Evolutionary conservation across 345 rosid genomes (phyloP).

Genomic region (Bruguiera gymnorhiza): DNA sequence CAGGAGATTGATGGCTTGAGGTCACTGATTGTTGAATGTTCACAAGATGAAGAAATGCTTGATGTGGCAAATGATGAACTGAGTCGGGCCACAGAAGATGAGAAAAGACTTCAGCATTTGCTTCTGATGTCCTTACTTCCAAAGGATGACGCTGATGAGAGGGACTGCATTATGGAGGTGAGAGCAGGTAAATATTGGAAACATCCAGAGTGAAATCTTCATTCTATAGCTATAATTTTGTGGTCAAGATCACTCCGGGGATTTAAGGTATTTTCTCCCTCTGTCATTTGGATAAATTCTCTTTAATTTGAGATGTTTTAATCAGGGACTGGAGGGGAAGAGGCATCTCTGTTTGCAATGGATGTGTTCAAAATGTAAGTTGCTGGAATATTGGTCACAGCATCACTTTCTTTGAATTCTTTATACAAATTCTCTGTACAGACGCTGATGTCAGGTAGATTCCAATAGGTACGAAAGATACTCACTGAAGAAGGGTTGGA

Average conservation of each 20-base stretch:
- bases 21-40: conserved; percentile 58
- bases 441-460: conserved; percentile 8
- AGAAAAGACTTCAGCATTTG: conserved; percentile 65
- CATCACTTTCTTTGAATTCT: not conserved
- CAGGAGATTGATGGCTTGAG: conserved; percentile 79
- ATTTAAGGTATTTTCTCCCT: conserved; percentile 1
- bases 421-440: not conserved
- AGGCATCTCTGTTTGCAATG: conserved; percentile 96
- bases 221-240: conserved; percentile 8
- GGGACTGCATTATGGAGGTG: conserved; percentile 95
- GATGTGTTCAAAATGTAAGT: conserved; percentile 86
- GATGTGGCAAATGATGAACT: conserved; percentile 74
- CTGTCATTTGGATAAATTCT: not conserved
- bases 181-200: conserved; percentile 67
- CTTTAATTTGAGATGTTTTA: conserved; percentile 7
- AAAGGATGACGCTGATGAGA: conserved; percentile 97
- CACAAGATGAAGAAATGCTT: conserved; percentile 71
- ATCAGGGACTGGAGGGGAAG: conserved; percentile 92
- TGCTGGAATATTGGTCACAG: conserved; percentile 2
- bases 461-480: conserved; percentile 81
- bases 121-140: conserved; percentile 83
- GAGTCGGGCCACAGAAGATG: conserved; percentile 51
- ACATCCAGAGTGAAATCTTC: not conserved
- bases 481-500: conserved; percentile 87
- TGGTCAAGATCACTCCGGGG: not conserved